Base-by-base conservation (phyloP, 2,329 filamentous ascomycete species). In the Alternaria dauci region DNA sequence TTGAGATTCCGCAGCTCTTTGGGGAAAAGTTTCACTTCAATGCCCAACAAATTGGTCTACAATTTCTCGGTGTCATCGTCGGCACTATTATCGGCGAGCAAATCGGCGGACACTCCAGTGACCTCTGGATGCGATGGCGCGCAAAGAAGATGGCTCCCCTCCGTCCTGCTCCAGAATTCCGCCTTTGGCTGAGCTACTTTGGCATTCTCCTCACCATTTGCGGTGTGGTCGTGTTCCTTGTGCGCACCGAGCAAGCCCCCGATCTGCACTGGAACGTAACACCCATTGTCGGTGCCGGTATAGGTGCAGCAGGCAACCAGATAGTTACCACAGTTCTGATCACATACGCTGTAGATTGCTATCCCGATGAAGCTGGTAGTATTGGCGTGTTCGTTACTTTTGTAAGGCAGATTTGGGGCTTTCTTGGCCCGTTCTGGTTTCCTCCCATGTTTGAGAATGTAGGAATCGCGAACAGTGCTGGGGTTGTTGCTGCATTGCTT, bases 1-100 rank as follows among this genome's bases (percentile, higher is more conserved):
- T 89, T 26, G 86, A 88, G 66, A 84, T 89, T 4, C 87, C 87
- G 1, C 85, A 88, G 58, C 79, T 89, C 1, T 86, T 87, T 62
- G 79, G 81, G 6, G 74, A 80, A 34, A 84, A 84, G 60, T 89
- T 87, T 58, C 81, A 81, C 14, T 83, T 89, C 76, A 84, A 86
- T 68, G 74, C 84, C 0, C 81, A 88, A 70, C 82, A 88, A 59
- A 79, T 88, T 7, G 87, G 87, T 0, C 80, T 89, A 2, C 86
- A 88, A 59, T 87, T 86, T 66, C 75, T 88, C 8, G 82, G 82
- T 3, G 77, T 88, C 48, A 85, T 89, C 50, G 79, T 88, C 34
- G 86, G 87, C 2, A 83, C 82, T 1, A 71, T 88, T 5, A 77
- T 88, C 9, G 87, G 87, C 20, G 87, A 89, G 71, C 85, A 87